A percentile compares a stretch with the other conserved stretches of the same genome.
These are phyloP conservation scores for Triticum turgidum DNA, from an alignment of 176 grass and related monocot genomes.

Conservation along the genomic window DNA sequence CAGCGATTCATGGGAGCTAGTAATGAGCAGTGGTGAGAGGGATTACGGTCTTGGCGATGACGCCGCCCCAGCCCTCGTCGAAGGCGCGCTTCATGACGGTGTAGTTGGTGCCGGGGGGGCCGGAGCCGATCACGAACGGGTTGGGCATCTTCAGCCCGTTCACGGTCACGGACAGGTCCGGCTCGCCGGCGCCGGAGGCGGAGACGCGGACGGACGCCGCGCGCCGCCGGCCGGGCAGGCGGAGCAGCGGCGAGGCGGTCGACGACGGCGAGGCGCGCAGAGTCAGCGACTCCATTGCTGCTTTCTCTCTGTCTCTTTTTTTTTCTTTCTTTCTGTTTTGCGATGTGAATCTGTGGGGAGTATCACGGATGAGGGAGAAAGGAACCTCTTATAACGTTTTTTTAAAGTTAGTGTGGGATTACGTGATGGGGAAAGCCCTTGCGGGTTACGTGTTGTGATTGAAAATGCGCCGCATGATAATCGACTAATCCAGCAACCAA, in stretches of 20 bases:
- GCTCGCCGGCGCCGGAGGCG: conserved; percentile 44
- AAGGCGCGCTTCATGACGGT: conserved; percentile 99
- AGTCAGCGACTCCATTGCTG: conserved; percentile 63
- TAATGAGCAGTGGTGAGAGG: neutral
- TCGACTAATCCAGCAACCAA: neutral
- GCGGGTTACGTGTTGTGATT: neutral
- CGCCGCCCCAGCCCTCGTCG: conserved; percentile 95
- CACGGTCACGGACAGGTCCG: conserved; percentile 79
- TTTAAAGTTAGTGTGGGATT: neutral
- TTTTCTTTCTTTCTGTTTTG: neutral
- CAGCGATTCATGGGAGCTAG: neutral
- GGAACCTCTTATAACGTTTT: conserved; percentile 32
- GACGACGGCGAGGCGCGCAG: conserved; percentile 50
- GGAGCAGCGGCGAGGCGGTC: conserved; percentile 37
- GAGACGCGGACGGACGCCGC: conserved; percentile 19
- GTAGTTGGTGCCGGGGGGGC: conserved; percentile 94
- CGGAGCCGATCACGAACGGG: conserved; percentile 98
- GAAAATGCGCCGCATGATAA: neutral
- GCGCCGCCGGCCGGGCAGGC: conserved; percentile 24
- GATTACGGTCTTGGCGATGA: conserved; percentile 96
- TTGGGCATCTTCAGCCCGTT: conserved; percentile 97
- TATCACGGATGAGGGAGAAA: conserved; percentile 45
- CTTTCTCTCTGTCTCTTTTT: conserved; percentile 6
- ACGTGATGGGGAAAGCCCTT: neutral
- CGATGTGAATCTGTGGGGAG: conserved; percentile 42